A percentile compares a stretch with the other conserved stretches of the same genome.
Conservation (phyloP, 495 filamentous ascomycete species). For the Geopyxis carbonaria region DNA sequence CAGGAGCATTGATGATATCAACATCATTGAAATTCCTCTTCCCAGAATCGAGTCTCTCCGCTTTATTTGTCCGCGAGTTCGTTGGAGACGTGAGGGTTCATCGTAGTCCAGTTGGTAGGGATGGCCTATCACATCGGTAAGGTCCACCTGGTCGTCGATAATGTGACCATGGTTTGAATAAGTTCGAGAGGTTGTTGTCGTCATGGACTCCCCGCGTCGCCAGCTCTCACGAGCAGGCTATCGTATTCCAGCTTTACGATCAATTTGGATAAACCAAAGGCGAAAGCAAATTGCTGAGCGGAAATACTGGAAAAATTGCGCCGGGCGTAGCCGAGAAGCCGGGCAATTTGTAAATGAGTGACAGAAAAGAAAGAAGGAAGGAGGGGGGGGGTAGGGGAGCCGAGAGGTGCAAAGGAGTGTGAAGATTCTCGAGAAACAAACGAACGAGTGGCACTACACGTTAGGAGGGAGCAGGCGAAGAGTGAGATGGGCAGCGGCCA, state of each 20-base stretch:
- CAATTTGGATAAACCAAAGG: too few relatives aligned
- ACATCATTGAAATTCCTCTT: not conserved
- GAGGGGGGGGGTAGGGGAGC: too few relatives aligned
- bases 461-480: too few relatives aligned
- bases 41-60: not conserved
- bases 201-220: conserved; percentile 5
- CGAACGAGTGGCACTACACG: too few relatives aligned
- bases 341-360: too few relatives aligned
- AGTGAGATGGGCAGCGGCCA: too few relatives aligned
- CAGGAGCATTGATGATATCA: conserved; percentile 1
- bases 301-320: too few relatives aligned
- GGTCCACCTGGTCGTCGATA: not conserved
- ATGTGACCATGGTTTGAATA: not conserved
- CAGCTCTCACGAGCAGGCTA: conserved; percentile 1
- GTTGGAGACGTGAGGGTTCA: not conserved
- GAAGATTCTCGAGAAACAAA: too few relatives aligned
- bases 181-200: not conserved
- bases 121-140: not conserved
- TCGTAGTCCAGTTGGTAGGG: not conserved
- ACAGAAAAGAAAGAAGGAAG: too few relatives aligned
- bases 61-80: not conserved
- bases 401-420: too few relatives aligned
- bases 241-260: conserved; percentile 3
- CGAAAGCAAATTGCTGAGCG: too few relatives aligned
- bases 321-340: too few relatives aligned